Conservation (phyloP, 495 filamentous ascomycete species). For the Neurospora cerealis region DNA sequence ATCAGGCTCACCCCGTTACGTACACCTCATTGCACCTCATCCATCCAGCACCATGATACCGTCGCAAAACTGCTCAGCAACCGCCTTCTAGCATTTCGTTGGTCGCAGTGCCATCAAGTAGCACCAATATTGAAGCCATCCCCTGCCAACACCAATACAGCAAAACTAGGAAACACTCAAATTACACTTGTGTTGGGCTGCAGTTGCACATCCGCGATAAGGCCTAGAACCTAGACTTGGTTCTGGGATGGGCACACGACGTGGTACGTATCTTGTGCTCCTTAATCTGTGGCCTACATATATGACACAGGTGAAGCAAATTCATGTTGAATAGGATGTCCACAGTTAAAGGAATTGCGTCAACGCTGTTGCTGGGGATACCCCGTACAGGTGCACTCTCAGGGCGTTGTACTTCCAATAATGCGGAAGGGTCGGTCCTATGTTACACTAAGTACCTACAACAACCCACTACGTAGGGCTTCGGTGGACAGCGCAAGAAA, state of each 20-base stretch:
- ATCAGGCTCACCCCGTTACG: neutral
- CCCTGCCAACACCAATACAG: neutral
- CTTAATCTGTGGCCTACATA: neutral
- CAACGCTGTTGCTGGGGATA: neutral
- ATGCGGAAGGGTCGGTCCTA: neutral
- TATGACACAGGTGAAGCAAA: neutral
- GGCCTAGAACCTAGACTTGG: neutral
- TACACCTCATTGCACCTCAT: neutral
- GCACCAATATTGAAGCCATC: neutral
- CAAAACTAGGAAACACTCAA: neutral
- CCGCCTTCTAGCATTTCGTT: neutral
- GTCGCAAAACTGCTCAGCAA: neutral
- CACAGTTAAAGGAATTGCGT: neutral
- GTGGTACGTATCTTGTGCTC: neutral
- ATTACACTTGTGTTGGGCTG: neutral
- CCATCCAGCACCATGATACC: neutral
- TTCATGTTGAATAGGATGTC: neutral
- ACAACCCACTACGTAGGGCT: neutral
- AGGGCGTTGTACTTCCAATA: neutral
- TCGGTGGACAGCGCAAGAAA: neutral
- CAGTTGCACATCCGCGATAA: neutral
- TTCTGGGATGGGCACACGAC: neutral
- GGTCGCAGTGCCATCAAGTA: neutral
- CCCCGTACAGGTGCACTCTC: neutral
- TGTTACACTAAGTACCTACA: neutral